phyloP scores from a whole-genome alignment of 805 yeast species.

The Pichia deserticola region DNA sequence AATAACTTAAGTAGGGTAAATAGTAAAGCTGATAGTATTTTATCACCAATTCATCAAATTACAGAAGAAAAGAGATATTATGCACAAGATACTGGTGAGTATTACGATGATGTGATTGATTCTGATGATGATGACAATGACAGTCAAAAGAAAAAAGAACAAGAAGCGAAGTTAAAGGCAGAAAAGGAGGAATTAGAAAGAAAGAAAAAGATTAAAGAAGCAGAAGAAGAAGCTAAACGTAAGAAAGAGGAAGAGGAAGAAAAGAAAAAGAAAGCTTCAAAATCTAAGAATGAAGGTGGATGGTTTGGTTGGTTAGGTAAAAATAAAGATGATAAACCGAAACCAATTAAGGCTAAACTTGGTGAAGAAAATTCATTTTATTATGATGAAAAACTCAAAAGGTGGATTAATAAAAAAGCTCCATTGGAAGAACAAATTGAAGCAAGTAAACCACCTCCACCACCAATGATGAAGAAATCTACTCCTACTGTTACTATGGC shows the following conservation, averaged over 20 bases:
- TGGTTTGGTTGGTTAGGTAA: conserved; percentile 63
- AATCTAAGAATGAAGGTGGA: conserved; percentile 15
- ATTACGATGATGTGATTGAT: conserved; percentile 26
- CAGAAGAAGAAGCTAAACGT: conserved; percentile 22
- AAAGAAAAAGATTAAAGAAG: conserved; percentile 22
- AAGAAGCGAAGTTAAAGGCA: conserved; percentile 9
- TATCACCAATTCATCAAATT: conserved; percentile 20
- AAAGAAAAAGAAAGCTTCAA: conserved; percentile 13
- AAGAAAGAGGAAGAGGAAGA: conserved; percentile 23
- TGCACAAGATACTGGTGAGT: conserved; percentile 26
- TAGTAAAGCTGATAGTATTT: background rate
- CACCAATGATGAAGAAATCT: conserved; percentile 39
- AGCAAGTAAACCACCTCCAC: conserved; percentile 61
- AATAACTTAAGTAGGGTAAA: too few relatives aligned
- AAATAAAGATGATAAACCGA: conserved; percentile 50
- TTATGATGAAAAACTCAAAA: conserved; percentile 74
- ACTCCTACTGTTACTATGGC: background rate
- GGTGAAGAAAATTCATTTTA: conserved; percentile 71
- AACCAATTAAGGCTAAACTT: conserved; percentile 74
- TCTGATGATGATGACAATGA: conserved; percentile 34
- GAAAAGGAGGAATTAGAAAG: conserved; percentile 19
- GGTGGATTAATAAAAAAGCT: conserved; percentile 77
- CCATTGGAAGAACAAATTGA: conserved; percentile 57
- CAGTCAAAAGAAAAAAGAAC: conserved; percentile 18
- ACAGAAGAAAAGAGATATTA: conserved; percentile 22